Percentiles rank a stretch among this genome's conserved stretches.
Evolutionary conservation across 1,284 basidiomycete genomes (phyloP).

Genomic region (Rhodotorula sp.): DNA sequence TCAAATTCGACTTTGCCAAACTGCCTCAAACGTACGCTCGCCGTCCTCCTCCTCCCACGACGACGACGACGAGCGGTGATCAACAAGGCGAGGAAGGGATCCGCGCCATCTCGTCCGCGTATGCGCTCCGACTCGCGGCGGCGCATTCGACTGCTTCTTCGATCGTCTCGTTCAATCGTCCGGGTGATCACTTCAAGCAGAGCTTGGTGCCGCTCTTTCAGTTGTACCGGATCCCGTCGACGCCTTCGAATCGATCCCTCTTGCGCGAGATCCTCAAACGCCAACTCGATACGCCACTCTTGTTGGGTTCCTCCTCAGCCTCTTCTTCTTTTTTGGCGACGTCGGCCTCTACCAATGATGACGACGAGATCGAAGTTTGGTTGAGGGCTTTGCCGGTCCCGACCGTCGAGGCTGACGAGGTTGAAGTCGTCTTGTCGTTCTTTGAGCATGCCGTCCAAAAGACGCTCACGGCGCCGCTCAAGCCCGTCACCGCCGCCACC

Average conservation of each 20-base stretch:
- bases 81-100: slow-evolving; percentile 21
- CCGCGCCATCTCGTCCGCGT: slow-evolving; percentile 31
- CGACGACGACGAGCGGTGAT: neutral
- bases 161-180: slow-evolving; percentile 2
- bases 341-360: neutral
- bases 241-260: slow-evolving; percentile 25
- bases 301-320: slow-evolving; percentile 19
- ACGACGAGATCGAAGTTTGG: slow-evolving; percentile 27
- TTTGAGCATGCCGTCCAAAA: slow-evolving; percentile 33
- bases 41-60: neutral
- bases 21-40: slow-evolving; percentile 33
- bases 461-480: slow-evolving; percentile 29
- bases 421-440: slow-evolving; percentile 18
- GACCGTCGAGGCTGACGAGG: slow-evolving; percentile 1
- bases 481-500: neutral
- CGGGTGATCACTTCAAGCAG: slow-evolving; percentile 36
- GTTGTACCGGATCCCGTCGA: slow-evolving; percentile 29
- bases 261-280: slow-evolving; percentile 27
- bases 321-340: too few species aligned
- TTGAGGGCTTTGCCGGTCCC: slow-evolving; percentile 26
- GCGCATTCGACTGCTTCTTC: slow-evolving; percentile 21
- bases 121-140: slow-evolving; percentile 37
- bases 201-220: slow-evolving; percentile 34
- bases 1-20: slow-evolving; percentile 41
- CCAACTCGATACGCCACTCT: slow-evolving; percentile 24